Conservation (phyloP, 2,329 filamentous ascomycete species). For the Fusarium praegraminearum region DNA sequence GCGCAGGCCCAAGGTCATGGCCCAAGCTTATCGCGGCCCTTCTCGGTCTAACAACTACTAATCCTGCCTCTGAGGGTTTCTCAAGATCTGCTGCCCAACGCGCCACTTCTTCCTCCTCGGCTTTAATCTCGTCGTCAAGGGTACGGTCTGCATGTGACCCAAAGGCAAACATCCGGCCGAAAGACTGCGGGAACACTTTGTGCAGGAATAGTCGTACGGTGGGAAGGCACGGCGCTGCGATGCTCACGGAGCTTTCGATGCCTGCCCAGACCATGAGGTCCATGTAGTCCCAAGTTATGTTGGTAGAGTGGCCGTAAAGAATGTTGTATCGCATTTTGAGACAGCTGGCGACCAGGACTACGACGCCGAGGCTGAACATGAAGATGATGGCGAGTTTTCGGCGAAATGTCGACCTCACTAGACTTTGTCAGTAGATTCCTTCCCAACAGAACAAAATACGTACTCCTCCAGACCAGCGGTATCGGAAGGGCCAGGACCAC, state of each 20-base stretch:
- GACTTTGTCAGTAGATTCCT: neutral
- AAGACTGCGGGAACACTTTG: constrained; percentile 9
- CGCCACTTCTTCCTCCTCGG: constrained; percentile 13
- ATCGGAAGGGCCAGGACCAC: constrained; percentile 7
- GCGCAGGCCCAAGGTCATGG: neutral
- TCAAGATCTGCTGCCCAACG: constrained; percentile 15
- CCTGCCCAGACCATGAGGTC: constrained; percentile 21
- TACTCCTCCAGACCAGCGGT: constrained; percentile 25
- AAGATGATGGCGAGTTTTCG: constrained; percentile 17
- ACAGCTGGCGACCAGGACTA: constrained; percentile 15
- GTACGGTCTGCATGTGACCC: constrained; percentile 1
- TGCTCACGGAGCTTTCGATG: constrained; percentile 20
- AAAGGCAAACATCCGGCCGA: constrained; percentile 19
- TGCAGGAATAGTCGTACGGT: constrained; percentile 13
- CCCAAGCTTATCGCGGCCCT: neutral
- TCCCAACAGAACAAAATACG: accelerated
- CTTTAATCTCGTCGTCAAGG: constrained; percentile 19
- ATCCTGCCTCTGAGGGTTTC: neutral
- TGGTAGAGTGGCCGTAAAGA: constrained; percentile 13
- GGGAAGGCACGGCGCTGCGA: constrained; percentile 10
- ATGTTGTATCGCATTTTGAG: constrained; percentile 30
- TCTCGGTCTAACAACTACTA: neutral
- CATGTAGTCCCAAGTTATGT: constrained; percentile 27
- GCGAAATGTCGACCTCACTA: constrained; percentile 14
- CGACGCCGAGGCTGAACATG: constrained; percentile 21